Evolutionary conservation across 1,284 basidiomycete genomes (phyloP).

Genomic region (Ganoderma lingzhi): DNA sequence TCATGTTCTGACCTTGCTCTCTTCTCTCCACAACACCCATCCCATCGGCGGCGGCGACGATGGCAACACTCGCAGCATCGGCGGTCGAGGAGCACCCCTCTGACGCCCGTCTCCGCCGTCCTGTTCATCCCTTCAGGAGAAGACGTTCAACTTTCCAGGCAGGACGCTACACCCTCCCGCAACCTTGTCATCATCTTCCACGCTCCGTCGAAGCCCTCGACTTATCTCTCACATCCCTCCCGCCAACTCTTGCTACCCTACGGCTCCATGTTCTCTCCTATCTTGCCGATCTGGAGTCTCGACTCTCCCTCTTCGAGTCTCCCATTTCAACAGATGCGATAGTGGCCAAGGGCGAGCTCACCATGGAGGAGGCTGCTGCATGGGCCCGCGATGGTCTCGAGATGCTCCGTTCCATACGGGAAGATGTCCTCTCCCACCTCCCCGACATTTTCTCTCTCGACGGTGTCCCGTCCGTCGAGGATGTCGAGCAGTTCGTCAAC

Average conservation of each 20-base stretch:
- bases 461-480: conserved; percentile 55
- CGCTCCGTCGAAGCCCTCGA: conserved; percentile 69
- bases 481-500: conserved; percentile 56
- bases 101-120: conserved; percentile 29
- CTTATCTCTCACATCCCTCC: conserved; percentile 62
- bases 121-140: conserved; percentile 29
- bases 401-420: conserved; percentile 71
- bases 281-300: conserved; percentile 73
- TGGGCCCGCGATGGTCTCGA: conserved; percentile 71
- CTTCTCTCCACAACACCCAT: conserved; percentile 2
- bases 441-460: conserved; percentile 61
- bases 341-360: conserved; percentile 59
- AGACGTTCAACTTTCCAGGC: conserved; percentile 40
- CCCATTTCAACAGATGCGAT: conserved; percentile 54
- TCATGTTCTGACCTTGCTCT: background rate
- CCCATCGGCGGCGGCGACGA: conserved; percentile 12
- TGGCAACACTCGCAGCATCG: conserved; percentile 18
- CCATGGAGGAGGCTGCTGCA: conserved; percentile 66
- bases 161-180: conserved; percentile 37
- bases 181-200: conserved; percentile 57
- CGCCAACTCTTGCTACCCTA: conserved; percentile 68
- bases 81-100: conserved; percentile 17
- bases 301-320: conserved; percentile 63
- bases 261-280: conserved; percentile 75
- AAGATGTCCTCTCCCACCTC: conserved; percentile 72